Conservation (phyloP, 345 rosid genomes). For the Ceriops zippeliana region DNA sequence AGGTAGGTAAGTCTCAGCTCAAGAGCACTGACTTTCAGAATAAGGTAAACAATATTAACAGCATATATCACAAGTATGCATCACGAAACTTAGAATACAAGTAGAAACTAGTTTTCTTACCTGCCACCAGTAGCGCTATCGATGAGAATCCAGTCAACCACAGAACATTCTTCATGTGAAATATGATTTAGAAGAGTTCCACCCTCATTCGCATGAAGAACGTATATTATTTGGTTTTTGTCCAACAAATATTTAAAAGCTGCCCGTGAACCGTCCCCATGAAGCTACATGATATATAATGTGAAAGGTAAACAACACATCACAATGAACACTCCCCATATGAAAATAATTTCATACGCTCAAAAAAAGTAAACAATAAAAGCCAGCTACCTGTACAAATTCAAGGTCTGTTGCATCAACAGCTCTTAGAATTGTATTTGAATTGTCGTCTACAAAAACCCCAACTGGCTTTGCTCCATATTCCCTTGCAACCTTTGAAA, state of each 20-base stretch:
- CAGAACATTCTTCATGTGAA: slow-evolving; percentile 53
- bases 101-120: slow-evolving; percentile 24
- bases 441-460: slow-evolving; percentile 83
- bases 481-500: slow-evolving; percentile 73
- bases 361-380: slow-evolving; percentile 5
- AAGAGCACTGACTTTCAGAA: not conserved
- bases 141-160: slow-evolving; percentile 78
- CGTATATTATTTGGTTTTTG: slow-evolving; percentile 54
- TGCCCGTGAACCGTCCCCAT: slow-evolving; percentile 66
- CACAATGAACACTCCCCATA: not conserved
- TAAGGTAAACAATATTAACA: no score
- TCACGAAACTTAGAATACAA: not conserved
- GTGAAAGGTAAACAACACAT: not conserved
- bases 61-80: no score
- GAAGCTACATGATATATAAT: slow-evolving; percentile 49
- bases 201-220: slow-evolving; percentile 68
- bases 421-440: slow-evolving; percentile 54
- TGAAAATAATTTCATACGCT: not conserved
- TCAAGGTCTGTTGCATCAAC: slow-evolving; percentile 66
- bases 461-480: slow-evolving; percentile 75
- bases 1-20: not conserved
- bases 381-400: slow-evolving; percentile 59
- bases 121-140: slow-evolving; percentile 93
- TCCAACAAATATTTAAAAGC: slow-evolving; percentile 47
- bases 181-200: slow-evolving; percentile 63